Evolutionary conservation across 2,329 filamentous ascomycete species (phyloP).

Genomic region (Clarireedia homoeocarpa): DNA sequence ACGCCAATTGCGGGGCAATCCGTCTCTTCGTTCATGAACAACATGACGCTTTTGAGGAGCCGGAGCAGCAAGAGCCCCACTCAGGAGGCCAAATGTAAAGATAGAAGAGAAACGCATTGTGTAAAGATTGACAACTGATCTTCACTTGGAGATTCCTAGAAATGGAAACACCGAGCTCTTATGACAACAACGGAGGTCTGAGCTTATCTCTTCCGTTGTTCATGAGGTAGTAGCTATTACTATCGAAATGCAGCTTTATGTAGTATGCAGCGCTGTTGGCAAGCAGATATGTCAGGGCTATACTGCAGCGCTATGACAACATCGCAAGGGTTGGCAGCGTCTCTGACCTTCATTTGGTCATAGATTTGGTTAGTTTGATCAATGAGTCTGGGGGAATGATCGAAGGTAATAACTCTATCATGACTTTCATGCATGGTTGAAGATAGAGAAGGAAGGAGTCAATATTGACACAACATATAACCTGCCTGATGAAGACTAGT

Average conservation of each 20-base stretch:
- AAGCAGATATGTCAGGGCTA: neutral
- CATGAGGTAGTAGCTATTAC: neutral
- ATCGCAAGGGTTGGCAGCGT: neutral
- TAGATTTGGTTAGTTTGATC: neutral
- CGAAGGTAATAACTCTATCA: neutral
- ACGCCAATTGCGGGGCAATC: slow-evolving; percentile 9
- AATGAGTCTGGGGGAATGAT: neutral
- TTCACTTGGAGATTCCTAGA: neutral
- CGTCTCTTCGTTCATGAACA: slow-evolving; percentile 14
- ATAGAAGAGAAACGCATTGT: slow-evolving; percentile 8
- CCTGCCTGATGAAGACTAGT: slow-evolving; percentile 6
- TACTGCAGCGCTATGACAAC: neutral
- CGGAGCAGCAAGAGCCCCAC: slow-evolving; percentile 6
- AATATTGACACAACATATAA: neutral
- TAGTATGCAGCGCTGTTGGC: neutral
- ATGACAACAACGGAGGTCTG: neutral
- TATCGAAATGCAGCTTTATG: neutral
- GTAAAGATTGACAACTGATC: neutral
- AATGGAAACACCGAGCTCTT: slow-evolving; percentile 1
- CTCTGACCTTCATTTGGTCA: neutral
- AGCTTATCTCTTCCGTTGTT: slow-evolving; percentile 6
- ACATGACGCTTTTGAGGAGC: slow-evolving; percentile 8
- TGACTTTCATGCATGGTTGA: neutral
- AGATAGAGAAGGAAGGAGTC: slow-evolving; percentile 1
- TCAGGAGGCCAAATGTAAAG: slow-evolving; percentile 5